A percentile compares a stretch with the other conserved stretches of the same genome.
These are phyloP conservation scores for Paraphaeosphaeria sporulosa DNA, from an alignment of 2,329 filamentous ascomycete species.

Conservation along the genomic window DNA sequence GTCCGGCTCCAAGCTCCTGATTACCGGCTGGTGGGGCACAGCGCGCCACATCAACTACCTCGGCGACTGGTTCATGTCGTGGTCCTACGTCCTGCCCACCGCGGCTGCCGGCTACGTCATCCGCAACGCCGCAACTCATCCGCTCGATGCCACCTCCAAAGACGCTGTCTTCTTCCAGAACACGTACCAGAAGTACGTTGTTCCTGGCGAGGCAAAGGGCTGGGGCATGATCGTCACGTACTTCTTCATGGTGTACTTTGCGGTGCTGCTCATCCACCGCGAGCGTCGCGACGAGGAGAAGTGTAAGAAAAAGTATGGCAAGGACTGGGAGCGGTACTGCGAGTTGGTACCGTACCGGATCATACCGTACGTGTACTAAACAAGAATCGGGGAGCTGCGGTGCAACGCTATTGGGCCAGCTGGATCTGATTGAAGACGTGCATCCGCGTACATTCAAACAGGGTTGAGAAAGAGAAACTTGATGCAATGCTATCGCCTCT, in stretches of 20 bases:
- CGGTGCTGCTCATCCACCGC: conserved; percentile 82
- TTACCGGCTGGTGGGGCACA: conserved; percentile 91
- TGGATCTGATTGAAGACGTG: conserved; percentile 37
- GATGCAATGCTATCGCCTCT: conserved; percentile 35
- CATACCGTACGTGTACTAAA: conserved; percentile 81
- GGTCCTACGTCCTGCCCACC: conserved; percentile 88
- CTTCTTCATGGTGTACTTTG: conserved; percentile 95
- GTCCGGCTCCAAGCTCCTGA: conserved; percentile 79
- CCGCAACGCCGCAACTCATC: conserved; percentile 53
- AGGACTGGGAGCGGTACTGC: conserved; percentile 90
- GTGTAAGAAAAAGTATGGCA: conserved; percentile 88
- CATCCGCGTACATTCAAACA: conserved; percentile 10
- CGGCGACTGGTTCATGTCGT: conserved; percentile 93
- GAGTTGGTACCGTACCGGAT: conserved; percentile 82
- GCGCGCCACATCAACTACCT: conserved; percentile 96
- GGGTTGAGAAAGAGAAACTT: background rate
- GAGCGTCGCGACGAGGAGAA: conserved; percentile 90
- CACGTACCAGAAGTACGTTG: conserved; percentile 68
- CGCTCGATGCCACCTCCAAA: conserved; percentile 50
- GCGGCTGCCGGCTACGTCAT: conserved; percentile 83
- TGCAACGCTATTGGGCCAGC: conserved; percentile 35
- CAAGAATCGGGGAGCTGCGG: conserved; percentile 7
- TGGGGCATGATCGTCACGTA: conserved; percentile 92
- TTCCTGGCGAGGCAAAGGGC: conserved; percentile 76
- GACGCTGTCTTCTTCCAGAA: conserved; percentile 63